Evolutionary conservation across 2,329 filamentous ascomycete species (phyloP).

Genomic region (Aureobasidium sp.): DNA sequence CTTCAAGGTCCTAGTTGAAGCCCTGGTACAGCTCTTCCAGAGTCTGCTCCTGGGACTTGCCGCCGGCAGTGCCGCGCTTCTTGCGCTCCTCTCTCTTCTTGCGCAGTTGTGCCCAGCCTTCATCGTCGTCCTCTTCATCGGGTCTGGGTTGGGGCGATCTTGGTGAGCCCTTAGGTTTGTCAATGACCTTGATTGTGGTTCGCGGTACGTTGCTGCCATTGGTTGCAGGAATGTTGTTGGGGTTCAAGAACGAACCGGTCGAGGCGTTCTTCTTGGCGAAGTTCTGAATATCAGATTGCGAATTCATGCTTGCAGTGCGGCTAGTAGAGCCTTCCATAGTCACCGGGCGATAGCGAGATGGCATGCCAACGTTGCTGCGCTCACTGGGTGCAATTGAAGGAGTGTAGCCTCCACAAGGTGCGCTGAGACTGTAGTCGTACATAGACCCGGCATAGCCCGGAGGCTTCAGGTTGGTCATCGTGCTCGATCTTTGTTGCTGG

Average conservation of each 20-base stretch:
- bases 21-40: slow-evolving; percentile 24
- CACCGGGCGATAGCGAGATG: slow-evolving; percentile 84
- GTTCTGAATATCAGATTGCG: slow-evolving; percentile 9
- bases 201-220: slow-evolving; percentile 17
- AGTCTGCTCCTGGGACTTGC: slow-evolving; percentile 21
- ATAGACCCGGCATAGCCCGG: slow-evolving; percentile 29
- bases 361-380: slow-evolving; percentile 85
- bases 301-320: slow-evolving; percentile 34
- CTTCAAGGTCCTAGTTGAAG: slow-evolving; percentile 16
- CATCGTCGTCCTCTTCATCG: slow-evolving; percentile 26
- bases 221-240: slow-evolving; percentile 22
- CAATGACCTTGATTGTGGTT: slow-evolving; percentile 28
- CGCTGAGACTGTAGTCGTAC: slow-evolving; percentile 31
- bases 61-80: slow-evolving; percentile 20
- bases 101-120: slow-evolving; percentile 28
- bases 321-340: slow-evolving; percentile 31
- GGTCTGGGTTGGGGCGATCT: slow-evolving; percentile 16
- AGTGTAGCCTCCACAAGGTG: slow-evolving; percentile 54
- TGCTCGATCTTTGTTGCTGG: slow-evolving; percentile 26
- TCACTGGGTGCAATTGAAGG: slow-evolving; percentile 93
- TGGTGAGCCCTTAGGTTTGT: slow-evolving; percentile 29
- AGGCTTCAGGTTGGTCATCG: slow-evolving; percentile 19
- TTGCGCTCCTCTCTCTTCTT: slow-evolving; percentile 30
- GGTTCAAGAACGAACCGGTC: slow-evolving; percentile 22
- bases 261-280: slow-evolving; percentile 12